Evolutionary conservation across 306 rosid genomes (phyloP).

Genomic region (Senna tora): DNA sequence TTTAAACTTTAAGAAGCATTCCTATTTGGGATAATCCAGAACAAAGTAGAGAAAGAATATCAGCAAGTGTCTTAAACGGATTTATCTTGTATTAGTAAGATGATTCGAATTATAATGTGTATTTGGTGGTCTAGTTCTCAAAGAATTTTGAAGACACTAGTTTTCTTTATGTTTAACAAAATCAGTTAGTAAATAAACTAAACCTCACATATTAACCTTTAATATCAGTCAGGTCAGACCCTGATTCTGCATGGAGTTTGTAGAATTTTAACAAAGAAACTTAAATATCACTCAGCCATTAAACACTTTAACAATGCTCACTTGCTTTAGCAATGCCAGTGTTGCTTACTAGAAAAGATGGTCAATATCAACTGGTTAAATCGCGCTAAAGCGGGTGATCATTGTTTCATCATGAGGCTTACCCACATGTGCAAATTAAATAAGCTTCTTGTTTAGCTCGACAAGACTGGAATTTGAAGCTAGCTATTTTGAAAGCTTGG

Average conservation of each 20-base stretch:
- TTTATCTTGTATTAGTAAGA: not conserved
- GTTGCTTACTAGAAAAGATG: constrained; percentile 10
- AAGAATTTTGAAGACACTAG: not conserved
- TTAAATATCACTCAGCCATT: constrained; percentile 20
- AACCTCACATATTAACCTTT: constrained; percentile 5
- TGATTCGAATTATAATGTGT: not conserved
- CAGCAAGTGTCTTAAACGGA: not conserved
- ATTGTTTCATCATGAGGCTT: constrained; percentile 29
- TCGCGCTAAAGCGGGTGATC: constrained; percentile 26
- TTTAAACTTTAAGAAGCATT: constrained; percentile 22
- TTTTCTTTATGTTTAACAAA: not conserved
- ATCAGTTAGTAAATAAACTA: constrained; percentile 13
- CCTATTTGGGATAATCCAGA: constrained; percentile 30
- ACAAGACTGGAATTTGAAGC: constrained; percentile 1
- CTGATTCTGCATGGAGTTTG: not conserved
- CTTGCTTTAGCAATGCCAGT: constrained; percentile 16
- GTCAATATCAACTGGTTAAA: constrained; percentile 32
- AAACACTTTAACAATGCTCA: constrained; percentile 19
- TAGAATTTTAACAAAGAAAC: constrained; percentile 31
- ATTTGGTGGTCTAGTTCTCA: not conserved
- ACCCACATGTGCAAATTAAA: constrained; percentile 22
- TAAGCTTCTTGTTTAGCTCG: constrained; percentile 20
- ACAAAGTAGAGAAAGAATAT: constrained; percentile 37
- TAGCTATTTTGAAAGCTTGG: constrained; percentile 22
- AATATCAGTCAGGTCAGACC: constrained; percentile 10